Base-by-base conservation (phyloP, 495 filamentous ascomycete species). In the Annulohypoxylon nitens region DNA sequence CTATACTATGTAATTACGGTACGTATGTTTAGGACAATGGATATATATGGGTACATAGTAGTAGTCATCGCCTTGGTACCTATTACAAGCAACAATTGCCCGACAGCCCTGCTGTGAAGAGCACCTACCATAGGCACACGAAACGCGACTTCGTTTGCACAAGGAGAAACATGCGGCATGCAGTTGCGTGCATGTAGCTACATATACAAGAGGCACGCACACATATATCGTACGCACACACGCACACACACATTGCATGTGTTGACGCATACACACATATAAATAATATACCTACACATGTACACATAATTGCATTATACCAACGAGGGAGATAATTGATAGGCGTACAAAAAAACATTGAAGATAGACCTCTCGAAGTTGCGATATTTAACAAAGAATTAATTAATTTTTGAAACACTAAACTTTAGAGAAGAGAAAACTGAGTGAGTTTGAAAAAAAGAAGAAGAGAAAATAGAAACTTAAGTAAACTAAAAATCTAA, bases 131-230 rank as follows among this genome's bases (percentile, higher is more conserved):
- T 74, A 70, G 71, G 47, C 60, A 66, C 67, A 74, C 65, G 62
- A 68, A 76, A 70, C 66, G 64, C 69, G 71, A 66, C 30, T 48
- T 69, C 67, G 76, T 78, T 78, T 78, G 76, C 75, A 75, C 67
- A 61, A 73, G 70, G 62, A 71, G 66, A 75, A 64, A 70, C 67
- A 70, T 51, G 59, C 72, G 12, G 66, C 63, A 78, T 76, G 65
- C 61, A 69, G 69, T 41, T 16, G 39, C 16, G 39, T 66, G 65
- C 67, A 78, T 64, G 69, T 43, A 61, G 58, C 36, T 71, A 64
- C 30, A 64, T 70, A 50, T 72, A 73, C 64, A 74, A 64, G 67
- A 62, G 65, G 67, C 64, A 71, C 58, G 54, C 65, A 62, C 45
- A 57, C 60, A 75, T 65, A 67, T 33, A 64, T 51, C 55, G 18